A percentile compares a stretch with the other conserved stretches of the same genome.
Conservation (phyloP, 2,329 filamentous ascomycete genomes). For the Pseudogymnoascus pannorum region DNA sequence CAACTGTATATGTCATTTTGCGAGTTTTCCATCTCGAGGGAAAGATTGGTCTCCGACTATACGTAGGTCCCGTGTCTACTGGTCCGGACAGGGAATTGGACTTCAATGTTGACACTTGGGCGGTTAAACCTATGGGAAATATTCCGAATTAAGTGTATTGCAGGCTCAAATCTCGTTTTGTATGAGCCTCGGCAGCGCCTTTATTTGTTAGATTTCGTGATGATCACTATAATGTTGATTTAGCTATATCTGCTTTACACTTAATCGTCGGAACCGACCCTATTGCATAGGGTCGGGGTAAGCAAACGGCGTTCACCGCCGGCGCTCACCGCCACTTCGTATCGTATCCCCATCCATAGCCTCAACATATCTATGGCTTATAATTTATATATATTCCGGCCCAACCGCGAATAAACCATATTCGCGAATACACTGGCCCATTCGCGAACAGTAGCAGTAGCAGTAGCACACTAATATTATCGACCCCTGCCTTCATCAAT, state of each 20-base stretch:
- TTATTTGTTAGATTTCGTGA: neutral
- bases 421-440: too few species aligned
- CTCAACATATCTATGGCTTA: too few species aligned
- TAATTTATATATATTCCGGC: too few species aligned
- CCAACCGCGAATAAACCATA: too few species aligned
- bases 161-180: neutral
- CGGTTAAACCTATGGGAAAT: neutral
- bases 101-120: conserved; percentile 13
- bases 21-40: conserved; percentile 14
- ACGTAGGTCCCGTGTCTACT: conserved; percentile 9
- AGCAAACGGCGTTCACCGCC: too few species aligned
- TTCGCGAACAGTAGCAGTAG: too few species aligned
- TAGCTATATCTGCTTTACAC: too few species aligned
- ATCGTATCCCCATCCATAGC: too few species aligned
- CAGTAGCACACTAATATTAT: too few species aligned
- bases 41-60: conserved; percentile 10
- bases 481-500: neutral
- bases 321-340: too few species aligned
- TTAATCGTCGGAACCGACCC: too few species aligned
- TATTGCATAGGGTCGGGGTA: too few species aligned
- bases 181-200: neutral
- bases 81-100: conserved; percentile 5
- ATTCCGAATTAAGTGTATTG: neutral
- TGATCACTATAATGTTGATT: neutral
- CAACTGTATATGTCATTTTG: conserved; percentile 15